Evolutionary conservation across 768 basidiomycete species (phyloP).

Genomic region (Plicaturopsis crispa): DNA sequence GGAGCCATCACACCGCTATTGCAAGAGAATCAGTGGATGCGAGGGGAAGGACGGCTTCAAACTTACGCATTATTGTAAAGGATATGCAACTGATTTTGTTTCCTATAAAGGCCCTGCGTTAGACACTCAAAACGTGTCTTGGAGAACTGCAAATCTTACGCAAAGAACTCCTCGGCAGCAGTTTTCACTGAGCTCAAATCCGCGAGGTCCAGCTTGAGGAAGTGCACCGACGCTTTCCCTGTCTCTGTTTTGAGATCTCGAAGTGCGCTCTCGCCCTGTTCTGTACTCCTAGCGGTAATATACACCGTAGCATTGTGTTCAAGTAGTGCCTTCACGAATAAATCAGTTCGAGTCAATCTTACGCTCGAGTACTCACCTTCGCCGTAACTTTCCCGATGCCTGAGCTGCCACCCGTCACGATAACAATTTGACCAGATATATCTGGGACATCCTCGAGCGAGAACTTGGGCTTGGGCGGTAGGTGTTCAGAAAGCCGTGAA

Average conservation of each 20-base stretch:
- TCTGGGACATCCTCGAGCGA: constrained; percentile 22
- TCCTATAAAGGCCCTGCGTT: constrained; percentile 1
- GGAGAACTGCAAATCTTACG: constrained; percentile 7
- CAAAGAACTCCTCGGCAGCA: constrained; percentile 21
- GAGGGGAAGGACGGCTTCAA: not conserved
- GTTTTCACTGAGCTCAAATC: constrained; percentile 21
- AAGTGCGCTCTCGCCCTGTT: constrained; percentile 12
- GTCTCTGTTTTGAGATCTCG: constrained; percentile 11
- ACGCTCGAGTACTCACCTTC: too few species aligned
- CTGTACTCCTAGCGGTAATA: constrained; percentile 12
- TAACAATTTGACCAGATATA: constrained; percentile 22
- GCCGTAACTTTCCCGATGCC: too few species aligned
- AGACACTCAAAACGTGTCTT: not conserved
- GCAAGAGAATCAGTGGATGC: not conserved
- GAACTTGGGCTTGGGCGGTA: constrained; percentile 21
- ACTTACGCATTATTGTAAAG: constrained; percentile 20
- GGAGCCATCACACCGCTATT: constrained; percentile 17
- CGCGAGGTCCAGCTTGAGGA: constrained; percentile 24
- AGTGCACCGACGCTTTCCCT: constrained; percentile 14
- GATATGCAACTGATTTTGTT: constrained; percentile 12
- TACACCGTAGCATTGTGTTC: constrained; percentile 21
- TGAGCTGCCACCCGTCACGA: constrained; percentile 28
- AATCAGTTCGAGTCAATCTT: too few species aligned
- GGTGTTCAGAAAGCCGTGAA: too few species aligned
- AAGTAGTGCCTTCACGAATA: constrained; percentile 12